Evolutionary conservation across 306 rosid genomes (phyloP).

Genomic region (Sechiopsis laciniata): DNA sequence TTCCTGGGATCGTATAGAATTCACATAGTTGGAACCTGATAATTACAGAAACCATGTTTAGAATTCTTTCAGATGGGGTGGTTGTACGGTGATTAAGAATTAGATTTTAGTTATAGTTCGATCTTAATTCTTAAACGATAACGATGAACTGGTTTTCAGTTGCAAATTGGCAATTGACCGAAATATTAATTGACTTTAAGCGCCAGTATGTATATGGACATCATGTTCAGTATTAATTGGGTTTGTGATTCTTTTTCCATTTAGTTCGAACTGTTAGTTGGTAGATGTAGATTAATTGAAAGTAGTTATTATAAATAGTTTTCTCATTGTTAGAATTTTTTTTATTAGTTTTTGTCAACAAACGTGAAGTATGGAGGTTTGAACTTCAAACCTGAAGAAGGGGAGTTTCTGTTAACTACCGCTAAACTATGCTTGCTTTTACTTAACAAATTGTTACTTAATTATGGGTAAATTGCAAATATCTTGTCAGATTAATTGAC

Average conservation of each 20-base stretch:
- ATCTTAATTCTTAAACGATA: not conserved
- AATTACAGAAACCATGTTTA: not conserved
- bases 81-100: not conserved
- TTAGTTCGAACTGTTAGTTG: not conserved
- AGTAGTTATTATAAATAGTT: not conserved
- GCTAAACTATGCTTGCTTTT: too few relatives aligned
- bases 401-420: too few relatives aligned
- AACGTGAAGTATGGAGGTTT: too few relatives aligned
- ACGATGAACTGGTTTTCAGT: not conserved
- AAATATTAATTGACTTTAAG: not conserved
- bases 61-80: not conserved
- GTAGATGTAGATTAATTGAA: not conserved
- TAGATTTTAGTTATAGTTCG: not conserved
- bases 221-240: not conserved
- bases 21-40: not conserved
- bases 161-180: conserved; percentile 6
- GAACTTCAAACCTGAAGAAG: too few relatives aligned
- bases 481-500: not conserved
- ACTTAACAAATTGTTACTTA: not conserved
- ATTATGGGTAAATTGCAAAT: not conserved
- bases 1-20: not conserved
- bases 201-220: not conserved
- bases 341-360: too few relatives aligned
- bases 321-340: not conserved
- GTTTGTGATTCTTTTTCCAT: not conserved